Conservation (phyloP, 805 yeast species). For the Huiozyma sinensis region DNA sequence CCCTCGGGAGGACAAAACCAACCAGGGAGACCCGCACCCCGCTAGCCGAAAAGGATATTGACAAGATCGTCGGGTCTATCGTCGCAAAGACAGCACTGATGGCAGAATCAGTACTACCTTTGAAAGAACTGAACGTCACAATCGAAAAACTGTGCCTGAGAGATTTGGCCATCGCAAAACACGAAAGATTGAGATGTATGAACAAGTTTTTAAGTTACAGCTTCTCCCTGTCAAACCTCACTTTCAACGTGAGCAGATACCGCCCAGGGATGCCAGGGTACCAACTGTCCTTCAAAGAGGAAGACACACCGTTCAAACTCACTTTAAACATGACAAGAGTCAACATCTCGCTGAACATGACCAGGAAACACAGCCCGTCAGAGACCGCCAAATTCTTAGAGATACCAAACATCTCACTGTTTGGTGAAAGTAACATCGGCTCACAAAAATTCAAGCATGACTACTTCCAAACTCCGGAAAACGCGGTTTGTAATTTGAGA, state of each 20-base stretch:
- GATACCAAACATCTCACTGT: slow-evolving; percentile 30
- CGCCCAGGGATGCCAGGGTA: slow-evolving; percentile 35
- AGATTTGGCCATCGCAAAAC: slow-evolving; percentile 15
- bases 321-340: slow-evolving; percentile 31
- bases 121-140: slow-evolving; percentile 14
- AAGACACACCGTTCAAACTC: slow-evolving; percentile 35
- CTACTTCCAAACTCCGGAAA: slow-evolving; percentile 12
- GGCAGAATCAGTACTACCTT: slow-evolving; percentile 1
- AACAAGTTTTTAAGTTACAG: slow-evolving; percentile 15
- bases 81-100: slow-evolving; percentile 3
- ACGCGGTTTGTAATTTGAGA: slow-evolving; percentile 29
- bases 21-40: background rate
- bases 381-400: slow-evolving; percentile 19
- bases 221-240: slow-evolving; percentile 17
- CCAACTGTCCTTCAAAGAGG: slow-evolving; percentile 31
- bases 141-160: slow-evolving; percentile 16
- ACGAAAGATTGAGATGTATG: slow-evolving; percentile 13
- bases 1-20: background rate
- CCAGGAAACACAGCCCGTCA: slow-evolving; percentile 6
- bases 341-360: slow-evolving; percentile 23
- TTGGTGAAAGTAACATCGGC: slow-evolving; percentile 31
- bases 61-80: slow-evolving; percentile 3
- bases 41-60: slow-evolving; percentile 1
- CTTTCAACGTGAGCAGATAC: slow-evolving; percentile 22
- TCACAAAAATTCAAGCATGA: slow-evolving; percentile 27